These are phyloP conservation scores for Podospora australis DNA, from an alignment of 495 filamentous ascomycete species.

Conservation along the genomic window DNA sequence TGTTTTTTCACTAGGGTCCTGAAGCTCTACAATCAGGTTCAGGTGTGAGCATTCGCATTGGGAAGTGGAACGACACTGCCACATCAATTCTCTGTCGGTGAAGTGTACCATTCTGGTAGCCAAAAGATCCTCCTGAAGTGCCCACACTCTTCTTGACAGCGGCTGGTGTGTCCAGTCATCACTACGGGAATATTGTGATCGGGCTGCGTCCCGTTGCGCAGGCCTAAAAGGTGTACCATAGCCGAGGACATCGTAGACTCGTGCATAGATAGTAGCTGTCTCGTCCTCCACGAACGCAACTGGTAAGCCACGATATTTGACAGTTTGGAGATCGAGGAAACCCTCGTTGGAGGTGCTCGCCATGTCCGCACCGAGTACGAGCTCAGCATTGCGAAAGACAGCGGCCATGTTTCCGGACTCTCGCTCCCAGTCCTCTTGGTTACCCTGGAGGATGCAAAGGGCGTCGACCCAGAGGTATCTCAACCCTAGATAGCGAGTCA, in stretches of 20 bases:
- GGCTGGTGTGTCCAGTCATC: not conserved
- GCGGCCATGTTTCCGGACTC: constrained; percentile 1
- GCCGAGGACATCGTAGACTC: not conserved
- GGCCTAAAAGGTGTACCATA: too few relatives aligned
- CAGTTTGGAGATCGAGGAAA: not conserved
- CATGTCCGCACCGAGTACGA: not conserved
- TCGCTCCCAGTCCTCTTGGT: not conserved
- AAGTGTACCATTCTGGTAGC: not conserved
- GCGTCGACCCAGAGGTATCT: too few relatives aligned
- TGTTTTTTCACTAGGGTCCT: not conserved
- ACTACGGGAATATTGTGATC: too few relatives aligned
- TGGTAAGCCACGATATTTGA: not conserved
- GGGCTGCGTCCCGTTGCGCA: too few relatives aligned
- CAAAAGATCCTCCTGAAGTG: not conserved
- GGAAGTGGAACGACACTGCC: not conserved
- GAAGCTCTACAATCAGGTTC: not conserved
- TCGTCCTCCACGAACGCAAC: not conserved
- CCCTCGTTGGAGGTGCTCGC: not conserved
- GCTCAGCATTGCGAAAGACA: not conserved
- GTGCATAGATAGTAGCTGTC: not conserved
- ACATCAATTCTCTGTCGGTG: not conserved
- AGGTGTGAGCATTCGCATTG: not conserved
- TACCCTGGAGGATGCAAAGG: constrained; percentile 22
- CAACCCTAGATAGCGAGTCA: constrained; percentile 9
- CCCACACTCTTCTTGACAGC: not conserved